Evolutionary conservation across 345 rosid species (phyloP).

Genomic region (Corchorus olitorius): DNA sequence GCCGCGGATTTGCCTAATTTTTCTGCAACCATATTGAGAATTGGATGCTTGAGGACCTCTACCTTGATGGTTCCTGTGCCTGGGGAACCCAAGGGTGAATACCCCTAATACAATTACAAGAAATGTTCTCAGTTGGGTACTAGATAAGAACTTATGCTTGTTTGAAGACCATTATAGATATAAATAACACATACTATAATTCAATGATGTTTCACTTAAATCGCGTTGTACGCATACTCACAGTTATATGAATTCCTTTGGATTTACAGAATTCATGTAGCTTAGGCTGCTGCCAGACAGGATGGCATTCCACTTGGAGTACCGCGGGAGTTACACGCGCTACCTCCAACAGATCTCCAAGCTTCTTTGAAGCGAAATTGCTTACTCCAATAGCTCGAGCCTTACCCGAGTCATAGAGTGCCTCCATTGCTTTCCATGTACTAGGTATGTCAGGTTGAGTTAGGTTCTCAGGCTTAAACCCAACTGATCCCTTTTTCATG

Average conservation of each 20-base stretch:
- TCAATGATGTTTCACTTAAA: no score
- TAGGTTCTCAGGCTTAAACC: slow-evolving; percentile 57
- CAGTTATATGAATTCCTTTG: slow-evolving; percentile 70
- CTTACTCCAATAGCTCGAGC: slow-evolving; percentile 66
- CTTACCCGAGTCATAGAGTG: slow-evolving; percentile 60
- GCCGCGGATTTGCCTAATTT: slow-evolving; percentile 55
- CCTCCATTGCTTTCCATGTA: slow-evolving; percentile 77
- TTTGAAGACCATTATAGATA: neutral
- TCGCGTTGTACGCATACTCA: slow-evolving; percentile 36
- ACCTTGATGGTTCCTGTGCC: slow-evolving; percentile 29
- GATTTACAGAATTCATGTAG: slow-evolving; percentile 65
- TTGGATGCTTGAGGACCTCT: slow-evolving; percentile 48
- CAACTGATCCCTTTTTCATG: slow-evolving; percentile 65
- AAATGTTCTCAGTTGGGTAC: neutral
- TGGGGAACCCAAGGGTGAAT: slow-evolving; percentile 68
- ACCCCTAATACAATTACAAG: slow-evolving; percentile 39
- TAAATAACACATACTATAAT: no score
- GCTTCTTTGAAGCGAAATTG: slow-evolving; percentile 60
- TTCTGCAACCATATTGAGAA: slow-evolving; percentile 45
- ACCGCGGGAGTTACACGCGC: slow-evolving; percentile 52
- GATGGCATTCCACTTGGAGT: slow-evolving; percentile 39
- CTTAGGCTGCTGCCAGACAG: slow-evolving; percentile 64
- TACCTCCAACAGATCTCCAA: slow-evolving; percentile 42
- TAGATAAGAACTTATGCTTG: neutral
- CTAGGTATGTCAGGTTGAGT: slow-evolving; percentile 59